A percentile compares a stretch with the other conserved stretches of the same genome.
Evolutionary conservation across 129 eudicot genomes (phyloP).

Genomic region (Cynara cardunculus): DNA sequence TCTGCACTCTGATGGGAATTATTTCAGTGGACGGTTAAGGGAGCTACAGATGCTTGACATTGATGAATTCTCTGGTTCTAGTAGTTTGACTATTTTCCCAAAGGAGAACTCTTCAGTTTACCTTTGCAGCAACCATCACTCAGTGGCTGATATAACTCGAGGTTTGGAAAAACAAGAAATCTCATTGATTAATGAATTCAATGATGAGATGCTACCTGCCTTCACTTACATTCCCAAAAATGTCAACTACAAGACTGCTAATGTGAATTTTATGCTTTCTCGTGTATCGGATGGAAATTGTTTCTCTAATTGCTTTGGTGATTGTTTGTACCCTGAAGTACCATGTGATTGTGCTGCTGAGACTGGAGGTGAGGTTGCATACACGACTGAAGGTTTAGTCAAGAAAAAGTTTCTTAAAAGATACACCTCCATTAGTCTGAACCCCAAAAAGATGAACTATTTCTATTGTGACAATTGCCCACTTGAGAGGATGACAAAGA

Average conservation of each 20-base stretch:
- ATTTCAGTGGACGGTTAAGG: not conserved
- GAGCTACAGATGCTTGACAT: not conserved
- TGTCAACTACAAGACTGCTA: conserved; percentile 30
- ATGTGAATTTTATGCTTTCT: conserved; percentile 40
- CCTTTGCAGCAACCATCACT: not conserved
- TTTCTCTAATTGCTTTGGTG: conserved; percentile 49
- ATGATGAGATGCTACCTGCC: conserved; percentile 32
- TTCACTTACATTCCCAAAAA: conserved; percentile 45
- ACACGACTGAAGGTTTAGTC: conserved; percentile 38
- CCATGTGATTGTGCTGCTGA: conserved; percentile 56
- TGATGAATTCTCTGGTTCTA: conserved; percentile 12
- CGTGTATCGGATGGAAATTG: conserved; percentile 46
- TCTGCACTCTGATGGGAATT: not conserved
- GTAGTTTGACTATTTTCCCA: conserved; percentile 21
- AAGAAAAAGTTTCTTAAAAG: conserved; percentile 40
- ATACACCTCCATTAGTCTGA: conserved; percentile 17
- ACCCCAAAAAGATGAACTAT: conserved; percentile 12
- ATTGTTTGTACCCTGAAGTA: conserved; percentile 36
- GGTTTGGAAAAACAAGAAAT: conserved; percentile 40
- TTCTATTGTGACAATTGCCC: conserved; percentile 54
- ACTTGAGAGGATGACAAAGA: conserved; percentile 31
- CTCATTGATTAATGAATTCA: conserved; percentile 46
- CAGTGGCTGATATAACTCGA: conserved; percentile 42
- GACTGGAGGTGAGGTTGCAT: conserved; percentile 55
- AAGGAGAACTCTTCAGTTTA: not conserved